Base-by-base conservation (phyloP, 768 basidiomycete species). In the Kwoniella dendrophila region DNA sequence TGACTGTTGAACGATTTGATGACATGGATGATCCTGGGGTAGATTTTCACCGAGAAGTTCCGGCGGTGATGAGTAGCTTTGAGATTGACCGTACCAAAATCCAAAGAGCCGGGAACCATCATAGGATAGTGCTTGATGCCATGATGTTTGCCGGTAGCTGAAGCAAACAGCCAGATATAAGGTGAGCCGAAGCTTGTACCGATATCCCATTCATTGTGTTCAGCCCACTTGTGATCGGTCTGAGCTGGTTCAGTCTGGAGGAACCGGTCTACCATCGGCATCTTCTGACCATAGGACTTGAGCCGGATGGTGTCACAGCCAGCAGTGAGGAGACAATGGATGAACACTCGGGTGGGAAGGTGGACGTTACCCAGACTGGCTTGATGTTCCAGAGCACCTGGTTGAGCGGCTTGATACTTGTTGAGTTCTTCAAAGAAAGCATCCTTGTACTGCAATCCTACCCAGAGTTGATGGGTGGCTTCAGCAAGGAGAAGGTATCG, bases 1-100 rank as follows among this genome's bases (percentile, higher is more conserved):
- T 44, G 58, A 45, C 54, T 58, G 68, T 69, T 66, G 61, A 69
- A 59, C 26, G 68, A 69, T 41, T 69, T 69, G 55, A 66, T 66
- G 32, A 69, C 50, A 47, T 69, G 68, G 33, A 69, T 64, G 8
- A 69, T 10, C 7, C 60, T 34, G 6, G 68, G 68, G 34, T 69
- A 69, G 14, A 69, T 45, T 64, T 69, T 69, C 55, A 66, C 51
- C 16, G 11, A 29, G 48, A 36, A 66, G 24, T 54, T 3, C n/a
- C 38, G 36, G 32, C 43, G 27, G 2, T 54, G 4, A 26, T 66
- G 50, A 3, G n/a, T 54, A 7, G 26, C 8, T 10, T 68, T 29
- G 11, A n/a, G n/a, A n/a, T n/a, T n/a, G n/a, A n/a, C n/a, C n/a
- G n/a, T n/a, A n/a, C n/a, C n/a, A n/a, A n/a, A 65, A 14, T 50